Base-by-base conservation (phyloP, 1,139 yeast species). In the Geotrichum klebahnii region DNA sequence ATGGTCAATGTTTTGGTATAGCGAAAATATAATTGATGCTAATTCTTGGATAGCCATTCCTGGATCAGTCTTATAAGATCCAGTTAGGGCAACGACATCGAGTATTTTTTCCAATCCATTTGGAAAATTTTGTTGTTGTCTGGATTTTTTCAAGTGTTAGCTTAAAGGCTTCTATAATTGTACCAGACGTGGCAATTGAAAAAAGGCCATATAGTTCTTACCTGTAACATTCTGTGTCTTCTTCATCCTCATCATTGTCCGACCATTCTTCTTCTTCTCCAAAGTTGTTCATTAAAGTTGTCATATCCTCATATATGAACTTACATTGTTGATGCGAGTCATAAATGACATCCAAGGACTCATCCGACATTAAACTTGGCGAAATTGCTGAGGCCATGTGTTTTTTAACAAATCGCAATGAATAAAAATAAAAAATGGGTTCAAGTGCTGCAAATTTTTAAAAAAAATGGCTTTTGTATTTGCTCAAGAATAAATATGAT, bases 241-340 rank as follows among this genome's bases (percentile, higher is more conserved):
- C n/a, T n/a, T n/a, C n/a, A n/a, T n/a, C n/a, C n/a, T n/a, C n/a
- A n/a, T n/a, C n/a, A n/a, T n/a, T n/a, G n/a, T n/a, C n/a, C n/a
- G n/a, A n/a, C n/a, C n/a, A n/a, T n/a, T 43, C 46, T 10, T 43
- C 46, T 3, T 43, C 46, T 23, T 43, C 40, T 5, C 34, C 46
- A 9, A 17, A 5, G 2, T 6, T n/a, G 17, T 29, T 19, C 45
- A 43, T 33, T n/a, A 43, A n/a, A 4, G 46, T 23, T 3, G 28
- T 26, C 19, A 33, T 9, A 16, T 43, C 46, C 34, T 43, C 46
- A 22, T n/a, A 43, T 3, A 43, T 23, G 14, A 43, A n/a, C 22
- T 43, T 33, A 33, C 46, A 43, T 14, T 23, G 31, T 17, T 33
- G 39, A 10, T 20, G 35, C n/a, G 45, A 4, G 3, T 20, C 16